Percentiles rank a stretch among this genome's conserved stretches.
phyloP scores from a whole-genome alignment of 169 alveolate genomes.

The Perkinsus marinus region DNA sequence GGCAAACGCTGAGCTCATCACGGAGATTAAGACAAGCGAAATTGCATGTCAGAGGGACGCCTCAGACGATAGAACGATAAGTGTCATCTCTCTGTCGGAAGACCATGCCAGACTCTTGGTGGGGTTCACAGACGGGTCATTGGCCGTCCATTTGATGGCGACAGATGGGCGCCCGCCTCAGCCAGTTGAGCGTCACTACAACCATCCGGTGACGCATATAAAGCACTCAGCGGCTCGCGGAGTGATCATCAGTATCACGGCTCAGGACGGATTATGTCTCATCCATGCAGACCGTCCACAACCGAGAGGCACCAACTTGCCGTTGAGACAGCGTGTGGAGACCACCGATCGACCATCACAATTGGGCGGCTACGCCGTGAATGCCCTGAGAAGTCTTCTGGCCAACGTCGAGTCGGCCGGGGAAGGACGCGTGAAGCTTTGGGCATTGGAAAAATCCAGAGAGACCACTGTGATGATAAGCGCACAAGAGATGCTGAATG shows the following conservation, averaged over 20 bases:
- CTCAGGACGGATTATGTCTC: background rate
- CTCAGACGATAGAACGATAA: background rate
- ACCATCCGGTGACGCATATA: background rate
- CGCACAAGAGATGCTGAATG: background rate
- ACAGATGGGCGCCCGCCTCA: background rate
- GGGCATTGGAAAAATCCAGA: background rate
- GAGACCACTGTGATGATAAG: too few species aligned
- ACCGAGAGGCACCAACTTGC: background rate
- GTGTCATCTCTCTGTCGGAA: background rate
- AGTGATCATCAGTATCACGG: background rate
- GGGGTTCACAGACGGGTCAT: background rate
- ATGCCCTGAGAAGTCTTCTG: background rate
- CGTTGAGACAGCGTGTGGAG: too few species aligned
- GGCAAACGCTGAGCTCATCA: background rate
- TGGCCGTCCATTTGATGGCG: background rate
- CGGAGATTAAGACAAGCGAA: background rate
- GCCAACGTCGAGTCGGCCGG: background rate
- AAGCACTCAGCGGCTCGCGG: background rate
- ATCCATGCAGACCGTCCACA: background rate
- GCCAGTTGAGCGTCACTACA: background rate
- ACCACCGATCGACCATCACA: too few species aligned
- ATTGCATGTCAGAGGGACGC: background rate
- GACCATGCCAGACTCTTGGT: background rate
- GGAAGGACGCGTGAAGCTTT: background rate
- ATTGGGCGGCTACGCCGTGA: background rate